phyloP scores from a whole-genome alignment of 495 filamentous ascomycete species.

The Rusavskia elegans region DNA sequence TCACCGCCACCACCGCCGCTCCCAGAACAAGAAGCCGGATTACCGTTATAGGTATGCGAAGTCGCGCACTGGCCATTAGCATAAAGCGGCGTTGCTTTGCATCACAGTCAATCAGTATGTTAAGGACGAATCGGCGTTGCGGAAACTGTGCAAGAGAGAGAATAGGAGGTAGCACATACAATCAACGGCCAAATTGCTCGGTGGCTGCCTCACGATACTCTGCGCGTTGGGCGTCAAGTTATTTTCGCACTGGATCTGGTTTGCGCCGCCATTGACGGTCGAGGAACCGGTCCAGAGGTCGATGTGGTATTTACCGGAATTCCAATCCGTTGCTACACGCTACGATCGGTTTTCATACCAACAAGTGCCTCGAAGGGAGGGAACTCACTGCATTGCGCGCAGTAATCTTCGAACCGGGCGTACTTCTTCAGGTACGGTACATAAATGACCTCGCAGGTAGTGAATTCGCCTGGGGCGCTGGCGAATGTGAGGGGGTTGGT shows the following conservation, averaged over 20 bases:
- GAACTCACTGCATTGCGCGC: slow-evolving; percentile 17
- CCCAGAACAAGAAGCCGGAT: not conserved
- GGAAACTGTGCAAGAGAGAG: slow-evolving; percentile 4
- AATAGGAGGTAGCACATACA: slow-evolving; percentile 1
- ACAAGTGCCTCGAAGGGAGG: not conserved
- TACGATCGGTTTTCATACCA: too few species aligned
- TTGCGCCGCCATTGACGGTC: slow-evolving; percentile 14
- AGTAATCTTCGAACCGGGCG: slow-evolving; percentile 22
- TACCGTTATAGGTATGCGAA: not conserved
- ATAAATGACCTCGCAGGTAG: slow-evolving; percentile 30
- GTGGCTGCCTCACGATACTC: slow-evolving; percentile 5
- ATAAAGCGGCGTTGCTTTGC: not conserved
- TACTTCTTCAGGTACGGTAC: slow-evolving; percentile 28
- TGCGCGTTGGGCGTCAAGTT: slow-evolving; percentile 8
- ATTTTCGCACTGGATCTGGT: slow-evolving; percentile 23
- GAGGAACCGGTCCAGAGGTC: slow-evolving; percentile 27
- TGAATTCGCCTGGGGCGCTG: slow-evolving; percentile 22
- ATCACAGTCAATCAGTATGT: not conserved
- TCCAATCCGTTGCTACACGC: slow-evolving; percentile 15
- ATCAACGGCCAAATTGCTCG: slow-evolving; percentile 5
- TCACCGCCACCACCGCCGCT: not conserved
- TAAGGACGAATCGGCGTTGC: not conserved
- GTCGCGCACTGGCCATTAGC: not conserved
- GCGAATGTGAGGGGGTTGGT: slow-evolving; percentile 31
- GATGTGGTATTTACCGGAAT: slow-evolving; percentile 18